Conservation (phyloP, 352 stramenopile genomes). For the Aphanomyces euteiches region DNA sequence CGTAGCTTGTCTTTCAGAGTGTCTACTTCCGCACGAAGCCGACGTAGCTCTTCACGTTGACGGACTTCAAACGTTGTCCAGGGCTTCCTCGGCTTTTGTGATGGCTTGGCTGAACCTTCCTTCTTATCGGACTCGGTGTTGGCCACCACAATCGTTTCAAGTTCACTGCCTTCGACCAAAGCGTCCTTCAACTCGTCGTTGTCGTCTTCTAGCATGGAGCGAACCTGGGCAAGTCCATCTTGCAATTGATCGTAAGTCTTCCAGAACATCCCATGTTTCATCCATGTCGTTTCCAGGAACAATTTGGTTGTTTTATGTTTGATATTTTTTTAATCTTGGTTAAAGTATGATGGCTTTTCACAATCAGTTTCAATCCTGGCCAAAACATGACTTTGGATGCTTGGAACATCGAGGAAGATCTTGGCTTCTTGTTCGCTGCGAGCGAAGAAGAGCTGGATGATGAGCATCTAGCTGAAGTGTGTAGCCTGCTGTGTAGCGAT, state of each 20-base stretch:
- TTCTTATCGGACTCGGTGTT: not conserved
- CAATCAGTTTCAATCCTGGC: too few species aligned
- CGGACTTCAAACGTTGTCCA: constrained; percentile 11
- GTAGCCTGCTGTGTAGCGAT: too few species aligned
- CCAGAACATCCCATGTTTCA: not conserved
- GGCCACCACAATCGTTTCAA: not conserved
- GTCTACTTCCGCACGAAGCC: constrained; percentile 11
- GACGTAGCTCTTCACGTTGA: constrained; percentile 13
- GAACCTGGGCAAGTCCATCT: constrained; percentile 3
- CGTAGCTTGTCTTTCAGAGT: constrained; percentile 11
- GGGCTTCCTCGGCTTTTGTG: not conserved
- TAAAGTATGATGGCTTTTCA: too few species aligned
- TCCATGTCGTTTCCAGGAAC: too few species aligned
- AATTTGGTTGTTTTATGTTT: too few species aligned
- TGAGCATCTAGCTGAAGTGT: too few species aligned
- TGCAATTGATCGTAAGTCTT: constrained; percentile 6
- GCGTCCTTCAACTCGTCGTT: not conserved
- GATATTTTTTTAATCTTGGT: too few species aligned
- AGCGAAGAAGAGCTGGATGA: too few species aligned
- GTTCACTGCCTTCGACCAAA: not conserved
- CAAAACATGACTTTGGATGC: too few species aligned
- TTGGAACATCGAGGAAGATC: too few species aligned
- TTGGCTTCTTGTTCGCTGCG: too few species aligned
- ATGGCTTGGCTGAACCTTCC: not conserved
- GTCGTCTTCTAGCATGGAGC: not conserved